Evolutionary conservation across 208 protist species (phyloP), one percentile per base, ranked within the genome.

Genomic region (Zelonia costaricensis): DNA sequence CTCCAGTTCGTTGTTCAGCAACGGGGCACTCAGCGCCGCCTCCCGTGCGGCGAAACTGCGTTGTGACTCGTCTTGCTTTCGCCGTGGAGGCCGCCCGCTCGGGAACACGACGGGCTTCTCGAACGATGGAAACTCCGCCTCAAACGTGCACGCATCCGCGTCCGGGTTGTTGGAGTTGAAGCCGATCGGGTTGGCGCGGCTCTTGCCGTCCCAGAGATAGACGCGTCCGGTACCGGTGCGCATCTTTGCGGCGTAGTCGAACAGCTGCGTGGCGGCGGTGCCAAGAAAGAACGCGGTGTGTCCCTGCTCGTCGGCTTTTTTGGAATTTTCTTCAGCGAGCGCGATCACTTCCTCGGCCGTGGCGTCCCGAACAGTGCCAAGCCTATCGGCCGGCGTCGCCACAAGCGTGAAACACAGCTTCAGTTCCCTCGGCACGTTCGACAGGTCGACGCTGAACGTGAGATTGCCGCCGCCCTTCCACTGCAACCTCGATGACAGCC

Each of bases 351-450:
- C 56, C 13, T 69, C 46, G 0, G 60, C 72, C 18, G 62, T 54
- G 3, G 72, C 45, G 23, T 66, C 67, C n/a, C 18, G 28, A 4
- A 78, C 58, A 16, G 39, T 22, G 18, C 22, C 45, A 12, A 82
- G 49, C 13, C 66, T 55, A 36, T 88, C 78, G 1, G 52, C 62
- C 7, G 63, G 45, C 0, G 60, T 65, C 4, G 71, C 80, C 12
- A 83, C 36, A 4, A 88, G 62, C 12, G 75, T 74, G 47, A 93
- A 78, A 43, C 84, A 91, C 16, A 93, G 33, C 53, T 80, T 89
- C 2, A 82, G 10, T 49, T 88, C 86, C n/a, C 80, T 52, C 23
- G 82, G 86, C 0, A 67, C 52, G 30, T 76, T 45, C 7, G 68
- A 76, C 15, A 78, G 25, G 30, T 69, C 56, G 27, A 82, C 42